phyloP scores from a whole-genome alignment of 2,329 filamentous ascomycete species.

The Colletotrichum sp. region DNA sequence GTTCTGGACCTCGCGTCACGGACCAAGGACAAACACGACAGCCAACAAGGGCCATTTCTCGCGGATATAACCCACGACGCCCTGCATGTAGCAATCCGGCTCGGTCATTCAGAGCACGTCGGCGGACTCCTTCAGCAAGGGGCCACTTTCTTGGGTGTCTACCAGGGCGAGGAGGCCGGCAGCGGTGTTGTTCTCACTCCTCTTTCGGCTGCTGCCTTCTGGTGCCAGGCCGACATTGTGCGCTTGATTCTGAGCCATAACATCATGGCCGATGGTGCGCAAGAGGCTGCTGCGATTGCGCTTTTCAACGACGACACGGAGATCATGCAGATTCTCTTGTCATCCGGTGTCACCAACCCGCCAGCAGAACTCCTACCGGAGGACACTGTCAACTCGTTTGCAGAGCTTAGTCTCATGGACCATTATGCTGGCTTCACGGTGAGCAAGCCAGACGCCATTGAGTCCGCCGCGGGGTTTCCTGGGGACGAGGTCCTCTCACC shows the following conservation, averaged over 20 bases:
- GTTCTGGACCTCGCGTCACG: slow-evolving; percentile 30
- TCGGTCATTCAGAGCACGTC: slow-evolving; percentile 24
- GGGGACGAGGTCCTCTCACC: neutral
- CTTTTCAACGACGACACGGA: slow-evolving; percentile 16
- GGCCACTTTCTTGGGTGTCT: slow-evolving; percentile 24
- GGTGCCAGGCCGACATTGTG: slow-evolving; percentile 28
- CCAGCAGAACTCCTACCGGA: neutral
- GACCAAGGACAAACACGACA: slow-evolving; percentile 17
- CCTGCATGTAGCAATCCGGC: slow-evolving; percentile 30
- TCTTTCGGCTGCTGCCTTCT: slow-evolving; percentile 30
- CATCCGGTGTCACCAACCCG: neutral
- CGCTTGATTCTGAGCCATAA: slow-evolving; percentile 24
- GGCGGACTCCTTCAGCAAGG: slow-evolving; percentile 23
- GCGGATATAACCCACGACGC: slow-evolving; percentile 32
- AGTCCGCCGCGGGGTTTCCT: neutral
- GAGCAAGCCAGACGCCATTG: too few relatives aligned
- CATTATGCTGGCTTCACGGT: neutral
- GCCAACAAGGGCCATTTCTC: slow-evolving; percentile 7
- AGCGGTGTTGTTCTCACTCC: slow-evolving; percentile 27
- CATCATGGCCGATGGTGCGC: slow-evolving; percentile 15
- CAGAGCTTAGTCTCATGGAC: neutral
- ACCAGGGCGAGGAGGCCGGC: neutral
- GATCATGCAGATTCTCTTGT: slow-evolving; percentile 24
- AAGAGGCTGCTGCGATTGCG: slow-evolving; percentile 27
- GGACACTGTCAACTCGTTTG: neutral